Evolutionary conservation across 441 rosid genomes (phyloP).

Genomic region (Adansonia gregorii): DNA sequence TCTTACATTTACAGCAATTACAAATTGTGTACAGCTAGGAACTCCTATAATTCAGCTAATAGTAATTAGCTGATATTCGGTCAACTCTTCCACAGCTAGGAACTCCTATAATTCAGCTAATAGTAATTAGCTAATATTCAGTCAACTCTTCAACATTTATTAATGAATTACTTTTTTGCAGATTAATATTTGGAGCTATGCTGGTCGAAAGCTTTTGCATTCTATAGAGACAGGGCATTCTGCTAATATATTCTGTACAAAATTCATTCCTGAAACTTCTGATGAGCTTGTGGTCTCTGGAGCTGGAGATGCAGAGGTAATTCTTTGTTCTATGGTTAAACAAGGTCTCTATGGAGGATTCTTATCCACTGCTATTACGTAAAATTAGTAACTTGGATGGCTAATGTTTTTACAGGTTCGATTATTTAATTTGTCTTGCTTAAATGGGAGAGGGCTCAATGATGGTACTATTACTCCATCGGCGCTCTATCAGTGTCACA

Average conservation of each 20-base stretch:
- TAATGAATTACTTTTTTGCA: slow-evolving; percentile 36
- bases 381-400: slow-evolving; percentile 25
- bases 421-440: slow-evolving; percentile 71
- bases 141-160: too few species aligned
- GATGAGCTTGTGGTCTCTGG: slow-evolving; percentile 93
- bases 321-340: slow-evolving; percentile 16
- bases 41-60: too few species aligned
- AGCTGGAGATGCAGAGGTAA: slow-evolving; percentile 98
- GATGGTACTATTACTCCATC: slow-evolving; percentile 71
- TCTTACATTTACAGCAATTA: too few species aligned
- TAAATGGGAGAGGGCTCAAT: slow-evolving; percentile 57
- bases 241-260: slow-evolving; percentile 89
- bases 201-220: slow-evolving; percentile 76
- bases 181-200: slow-evolving; percentile 87
- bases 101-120: too few species aligned
- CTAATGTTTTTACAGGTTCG: slow-evolving; percentile 59
- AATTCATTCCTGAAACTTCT: slow-evolving; percentile 95
- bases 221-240: slow-evolving; percentile 89
- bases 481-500: slow-evolving; percentile 84
- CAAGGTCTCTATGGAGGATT: slow-evolving; percentile 23
- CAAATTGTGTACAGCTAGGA: too few species aligned
- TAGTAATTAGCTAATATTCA: too few species aligned
- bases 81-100: too few species aligned
- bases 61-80: too few species aligned
- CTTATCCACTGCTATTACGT: slow-evolving; percentile 17